Percentiles rank a stretch among this genome's conserved stretches.
Evolutionary conservation across 257 asterid genomes (phyloP).

Genomic region (Thymus mandschuricus): DNA sequence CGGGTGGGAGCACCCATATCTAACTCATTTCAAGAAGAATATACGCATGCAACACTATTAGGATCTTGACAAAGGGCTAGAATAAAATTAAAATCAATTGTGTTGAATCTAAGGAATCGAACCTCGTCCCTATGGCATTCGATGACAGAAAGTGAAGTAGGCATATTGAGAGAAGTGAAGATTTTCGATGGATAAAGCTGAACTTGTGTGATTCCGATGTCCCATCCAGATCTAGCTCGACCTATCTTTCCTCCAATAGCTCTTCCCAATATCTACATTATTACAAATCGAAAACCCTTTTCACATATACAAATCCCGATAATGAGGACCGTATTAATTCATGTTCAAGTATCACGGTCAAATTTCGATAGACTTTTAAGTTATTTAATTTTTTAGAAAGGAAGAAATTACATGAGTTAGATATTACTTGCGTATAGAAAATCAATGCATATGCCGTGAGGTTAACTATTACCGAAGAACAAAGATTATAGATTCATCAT

Average conservation of each 20-base stretch:
- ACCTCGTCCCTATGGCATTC: conserved; percentile 97
- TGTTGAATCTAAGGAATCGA: not conserved
- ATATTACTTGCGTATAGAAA: conserved; percentile 11
- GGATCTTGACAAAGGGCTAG: not conserved
- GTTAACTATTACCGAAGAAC: not conserved
- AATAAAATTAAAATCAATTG: not conserved
- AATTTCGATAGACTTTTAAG: not conserved
- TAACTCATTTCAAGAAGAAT: conserved; percentile 16
- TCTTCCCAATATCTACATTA: conserved; percentile 68
- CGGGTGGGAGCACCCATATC: conserved; percentile 75
- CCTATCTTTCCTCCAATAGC: conserved; percentile 81
- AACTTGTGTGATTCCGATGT: conserved; percentile 66
- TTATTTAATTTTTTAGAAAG: too few relatives aligned
- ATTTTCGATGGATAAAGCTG: conserved; percentile 58
- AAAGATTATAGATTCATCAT: not conserved
- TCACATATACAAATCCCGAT: not conserved
- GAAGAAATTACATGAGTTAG: not conserved
- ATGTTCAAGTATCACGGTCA: not conserved
- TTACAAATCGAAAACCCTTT: conserved; percentile 12
- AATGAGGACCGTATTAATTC: not conserved
- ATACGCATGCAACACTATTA: not conserved
- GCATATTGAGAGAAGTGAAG: conserved; percentile 58
- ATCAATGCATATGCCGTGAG: not conserved
- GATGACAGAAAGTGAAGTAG: conserved; percentile 59
- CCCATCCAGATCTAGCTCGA: conserved; percentile 84